Base-by-base conservation (phyloP, 148 eudicot genomes). In the Silene uniflora region DNA sequence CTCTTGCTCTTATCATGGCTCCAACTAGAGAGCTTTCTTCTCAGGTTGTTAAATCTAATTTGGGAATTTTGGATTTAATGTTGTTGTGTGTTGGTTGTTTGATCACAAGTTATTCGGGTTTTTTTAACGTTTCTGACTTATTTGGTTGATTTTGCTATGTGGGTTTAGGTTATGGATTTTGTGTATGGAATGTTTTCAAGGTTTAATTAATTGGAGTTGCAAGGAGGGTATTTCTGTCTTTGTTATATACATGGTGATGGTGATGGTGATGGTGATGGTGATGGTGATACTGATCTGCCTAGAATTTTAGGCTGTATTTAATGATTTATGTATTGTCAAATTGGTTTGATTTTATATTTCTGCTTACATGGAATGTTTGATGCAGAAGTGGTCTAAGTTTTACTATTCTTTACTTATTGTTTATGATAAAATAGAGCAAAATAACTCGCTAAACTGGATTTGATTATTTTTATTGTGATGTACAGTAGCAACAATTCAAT, bases 1-100 rank as follows among this genome's bases (percentile, higher is more conserved):
- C 95, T 5, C 66, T 77, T 60, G 95, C 97, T 42, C 89, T 92
- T 17, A 88, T 92, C 7, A 74, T 92, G 69, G 77, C 95, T 56
- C 97, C 97, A 9, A 92, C 95, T 17, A 86, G 97, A 78, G 97
- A 92, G 82, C 79, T 92, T n/a, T 86, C 92, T 42, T 86, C 88
- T 67, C 95, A 92, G 90, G 97, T 92, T 83, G 35, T 74, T 55
- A 4, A 12, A 14, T 29, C 18, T 64, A 7, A 47, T 65, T 39
- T 10, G 69, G 64, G 47, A 3, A n/a, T 58, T 42, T 7, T n/a
- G 23, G 5, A 3, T 59, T 7, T 67, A 1, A 29, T 35, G 3
- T n/a, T 19, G 25, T n/a, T 42, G 68, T 64, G 35, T 29, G 16
- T 19, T 64, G 47, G 47, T 29, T 3, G 17, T 24, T 19, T 70